A percentile compares a stretch with the other conserved stretches of the same genome.
These are phyloP conservation scores for Claviceps sorghi DNA, from an alignment of 2,329 filamentous ascomycete genomes.

Conservation along the genomic window DNA sequence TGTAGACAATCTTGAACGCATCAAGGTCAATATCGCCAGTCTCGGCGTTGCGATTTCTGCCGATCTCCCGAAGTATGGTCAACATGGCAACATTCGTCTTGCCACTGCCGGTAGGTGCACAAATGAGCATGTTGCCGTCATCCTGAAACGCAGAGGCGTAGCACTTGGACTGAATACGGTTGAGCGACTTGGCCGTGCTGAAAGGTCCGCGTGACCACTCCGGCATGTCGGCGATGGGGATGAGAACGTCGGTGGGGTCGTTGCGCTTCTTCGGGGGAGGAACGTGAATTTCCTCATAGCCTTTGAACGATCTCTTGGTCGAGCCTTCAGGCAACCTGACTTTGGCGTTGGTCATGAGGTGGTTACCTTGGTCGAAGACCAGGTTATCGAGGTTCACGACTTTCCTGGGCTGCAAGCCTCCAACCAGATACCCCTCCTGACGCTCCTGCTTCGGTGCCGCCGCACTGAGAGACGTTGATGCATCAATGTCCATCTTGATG, in stretches of 20 bases:
- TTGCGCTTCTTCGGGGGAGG: conserved; percentile 79
- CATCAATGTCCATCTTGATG: conserved; percentile 91
- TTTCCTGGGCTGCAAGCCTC: conserved; percentile 73
- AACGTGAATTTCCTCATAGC: conserved; percentile 96
- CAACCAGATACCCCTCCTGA: conserved; percentile 54
- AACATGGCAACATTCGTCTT: conserved; percentile 99
- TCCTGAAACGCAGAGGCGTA: conserved; percentile 82
- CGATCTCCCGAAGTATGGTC: conserved; percentile 87
- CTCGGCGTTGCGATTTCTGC: conserved; percentile 76
- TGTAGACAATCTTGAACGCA: conserved; percentile 96
- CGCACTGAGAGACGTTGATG: conserved; percentile 44
- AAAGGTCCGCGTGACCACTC: conserved; percentile 86
- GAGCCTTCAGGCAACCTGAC: conserved; percentile 88
- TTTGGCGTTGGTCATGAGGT: conserved; percentile 98
- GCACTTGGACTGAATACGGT: conserved; percentile 90
- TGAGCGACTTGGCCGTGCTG: conserved; percentile 71
- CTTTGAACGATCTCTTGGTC: conserved; percentile 90
- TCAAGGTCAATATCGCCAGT: conserved; percentile 94
- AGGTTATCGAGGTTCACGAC: conserved; percentile 91
- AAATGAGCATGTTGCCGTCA: conserved; percentile 96
- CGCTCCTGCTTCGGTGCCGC: conserved; percentile 37
- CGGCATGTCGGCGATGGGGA: conserved; percentile 76
- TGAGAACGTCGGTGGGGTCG: conserved; percentile 64
- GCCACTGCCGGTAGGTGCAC: conserved; percentile 89
- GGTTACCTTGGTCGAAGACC: conserved; percentile 93